Base-by-base conservation (phyloP, 768 basidiomycete genomes). In the Hebeloma cylindrosporum region DNA sequence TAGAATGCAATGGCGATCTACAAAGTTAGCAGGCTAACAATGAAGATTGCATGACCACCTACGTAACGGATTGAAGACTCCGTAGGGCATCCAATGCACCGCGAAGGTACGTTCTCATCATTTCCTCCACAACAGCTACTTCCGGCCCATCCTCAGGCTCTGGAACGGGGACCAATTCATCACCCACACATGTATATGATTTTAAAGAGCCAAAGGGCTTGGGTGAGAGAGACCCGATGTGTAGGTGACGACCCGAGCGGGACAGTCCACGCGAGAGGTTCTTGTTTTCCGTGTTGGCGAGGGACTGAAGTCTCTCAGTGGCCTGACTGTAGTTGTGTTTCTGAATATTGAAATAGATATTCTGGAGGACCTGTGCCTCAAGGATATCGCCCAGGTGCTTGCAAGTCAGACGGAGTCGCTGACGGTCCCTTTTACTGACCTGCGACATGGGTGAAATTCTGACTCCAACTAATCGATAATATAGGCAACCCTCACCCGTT, bases 401-500 rank as follows among this genome's bases (percentile, higher is more conserved):
- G 49, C 44, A 50, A 7, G 49, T 45, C 20, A 50, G 39, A 30
- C 49, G 49, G 7, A 50, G 49, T 25, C 38, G 23, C 22, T 42
- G 28, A 21, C 29, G 9, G 5, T 42, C 40, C n/a, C n/a, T n/a
- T n/a, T n/a, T n/a, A n/a, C n/a, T n/a, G n/a, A n/a, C n/a, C n/a
- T n/a, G n/a, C n/a, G n/a, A n/a, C n/a, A n/a, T n/a, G n/a, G n/a
- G n/a, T 5, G 17, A 27, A 42, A 8, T n/a, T 42, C 40, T 14
- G 22, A 32, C 40, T 42, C n/a, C 27, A 23, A 9, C 20, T n/a
- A 10, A 22, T 10, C 26, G 26, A 14, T 7, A 3, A 17, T 28
- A 16, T 16, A 23, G 14, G 17, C 14, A 9, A 11, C 4, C 21
- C 37, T 25, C 37, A 38, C 37, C 23, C 17, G 27, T 26, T 38